These are phyloP conservation scores for Pinguiococcus pyrenoidosus DNA, from an alignment of 108 stramenopile genomes.

Conservation along the genomic window DNA sequence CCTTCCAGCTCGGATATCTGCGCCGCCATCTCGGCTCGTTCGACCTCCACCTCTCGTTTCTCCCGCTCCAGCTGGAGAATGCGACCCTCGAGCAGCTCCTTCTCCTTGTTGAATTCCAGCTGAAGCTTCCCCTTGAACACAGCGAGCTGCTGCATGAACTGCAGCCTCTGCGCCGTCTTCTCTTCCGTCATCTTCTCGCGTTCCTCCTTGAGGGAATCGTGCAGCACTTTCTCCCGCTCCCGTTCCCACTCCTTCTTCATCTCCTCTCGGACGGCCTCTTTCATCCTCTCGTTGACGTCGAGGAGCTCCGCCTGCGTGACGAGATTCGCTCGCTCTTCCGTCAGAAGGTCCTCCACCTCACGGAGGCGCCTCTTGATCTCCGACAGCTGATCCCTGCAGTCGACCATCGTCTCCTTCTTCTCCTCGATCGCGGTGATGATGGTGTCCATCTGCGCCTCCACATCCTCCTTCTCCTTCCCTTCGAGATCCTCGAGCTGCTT, in stretches of 20 bases:
- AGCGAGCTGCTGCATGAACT: no score
- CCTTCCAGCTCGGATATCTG: no score
- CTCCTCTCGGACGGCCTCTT: slow-evolving; percentile 5
- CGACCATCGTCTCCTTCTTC: slow-evolving; percentile 7
- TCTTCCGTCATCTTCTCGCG: no score
- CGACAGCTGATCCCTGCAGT: slow-evolving; percentile 18
- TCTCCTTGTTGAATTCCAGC: no score
- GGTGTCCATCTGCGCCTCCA: slow-evolving; percentile 5
- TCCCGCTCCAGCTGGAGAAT: no score
- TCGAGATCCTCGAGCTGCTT: slow-evolving; percentile 12
- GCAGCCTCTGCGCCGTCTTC: no score
- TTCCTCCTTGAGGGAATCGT: no score
- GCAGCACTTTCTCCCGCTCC: slow-evolving; percentile 1
- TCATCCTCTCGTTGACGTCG: slow-evolving; percentile 26
- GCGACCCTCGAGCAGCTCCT: no score
- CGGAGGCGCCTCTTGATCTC: slow-evolving; percentile 5
- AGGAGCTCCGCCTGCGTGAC: slow-evolving; percentile 29
- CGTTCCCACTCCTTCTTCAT: not conserved
- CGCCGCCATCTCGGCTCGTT: no score
- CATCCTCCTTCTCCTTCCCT: slow-evolving; percentile 17
- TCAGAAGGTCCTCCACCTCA: slow-evolving; percentile 24
- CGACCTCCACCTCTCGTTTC: no score
- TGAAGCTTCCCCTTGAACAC: no score
- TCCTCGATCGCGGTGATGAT: slow-evolving; percentile 15
- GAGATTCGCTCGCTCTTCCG: slow-evolving; percentile 38